A percentile compares a stretch with the other conserved stretches of the same genome.
These are phyloP conservation scores for Tilletiaria anomala DNA, from an alignment of 1,284 basidiomycete species.

Conservation along the genomic window DNA sequence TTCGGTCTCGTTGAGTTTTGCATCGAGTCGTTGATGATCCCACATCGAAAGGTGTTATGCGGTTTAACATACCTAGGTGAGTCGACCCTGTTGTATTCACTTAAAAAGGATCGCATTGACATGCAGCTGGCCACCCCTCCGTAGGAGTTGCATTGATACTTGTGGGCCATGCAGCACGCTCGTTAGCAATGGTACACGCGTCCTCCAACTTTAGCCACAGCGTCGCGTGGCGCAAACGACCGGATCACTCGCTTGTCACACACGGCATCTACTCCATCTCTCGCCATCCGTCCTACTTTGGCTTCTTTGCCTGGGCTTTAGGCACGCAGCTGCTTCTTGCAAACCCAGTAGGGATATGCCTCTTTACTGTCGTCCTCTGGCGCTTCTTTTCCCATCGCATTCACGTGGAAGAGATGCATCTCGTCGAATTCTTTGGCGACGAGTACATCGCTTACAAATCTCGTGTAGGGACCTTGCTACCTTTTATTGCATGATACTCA, in stretches of 20 bases:
- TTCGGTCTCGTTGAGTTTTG: slow-evolving; percentile 68
- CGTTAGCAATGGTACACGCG: slow-evolving; percentile 88
- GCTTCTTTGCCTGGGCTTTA: slow-evolving; percentile 95
- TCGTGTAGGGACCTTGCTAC: too few species aligned
- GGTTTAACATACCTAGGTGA: slow-evolving; percentile 3
- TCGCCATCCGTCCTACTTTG: slow-evolving; percentile 89
- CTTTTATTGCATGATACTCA: too few species aligned
- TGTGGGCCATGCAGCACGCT: slow-evolving; percentile 63
- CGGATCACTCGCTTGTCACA: slow-evolving; percentile 30
- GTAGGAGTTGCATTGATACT: slow-evolving; percentile 54
- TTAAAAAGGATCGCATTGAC: not conserved
- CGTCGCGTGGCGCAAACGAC: slow-evolving; percentile 20
- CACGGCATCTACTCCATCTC: slow-evolving; percentile 47
- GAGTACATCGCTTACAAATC: too few species aligned
- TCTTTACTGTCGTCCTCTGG: slow-evolving; percentile 57
- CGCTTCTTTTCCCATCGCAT: slow-evolving; percentile 75
- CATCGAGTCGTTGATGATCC: slow-evolving; percentile 33
- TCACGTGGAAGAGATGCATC: not conserved
- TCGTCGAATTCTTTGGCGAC: not conserved
- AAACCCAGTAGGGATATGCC: slow-evolving; percentile 60
- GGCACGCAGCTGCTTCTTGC: slow-evolving; percentile 86
- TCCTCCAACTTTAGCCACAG: slow-evolving; percentile 78
- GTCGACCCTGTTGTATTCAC: not conserved
- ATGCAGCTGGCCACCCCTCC: not conserved
- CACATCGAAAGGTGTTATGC: slow-evolving; percentile 1